Evolutionary conservation across 202 grass and related monocot species (phyloP).

Genomic region (Dendrocalamus latiflorus): DNA sequence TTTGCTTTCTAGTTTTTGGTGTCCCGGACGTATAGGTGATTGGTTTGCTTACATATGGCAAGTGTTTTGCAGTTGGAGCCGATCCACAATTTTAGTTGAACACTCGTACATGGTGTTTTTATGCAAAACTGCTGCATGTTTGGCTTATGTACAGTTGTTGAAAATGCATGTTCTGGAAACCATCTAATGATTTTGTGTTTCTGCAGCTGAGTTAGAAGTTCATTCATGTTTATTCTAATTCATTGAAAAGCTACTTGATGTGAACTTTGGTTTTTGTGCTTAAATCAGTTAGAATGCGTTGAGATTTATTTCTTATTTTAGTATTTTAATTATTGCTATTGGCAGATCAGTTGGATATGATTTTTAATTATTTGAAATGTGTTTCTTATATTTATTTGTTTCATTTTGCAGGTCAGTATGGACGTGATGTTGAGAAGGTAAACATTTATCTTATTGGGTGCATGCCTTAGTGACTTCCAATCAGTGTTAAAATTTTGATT

Average conservation of each 20-base stretch:
- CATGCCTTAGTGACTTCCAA: conserved; percentile 4
- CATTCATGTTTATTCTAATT: not conserved
- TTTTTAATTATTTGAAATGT: not conserved
- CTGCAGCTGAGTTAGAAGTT: not conserved
- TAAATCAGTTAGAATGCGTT: not conserved
- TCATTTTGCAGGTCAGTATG: conserved; percentile 71
- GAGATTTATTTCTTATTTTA: not conserved
- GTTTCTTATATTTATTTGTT: conserved; percentile 20
- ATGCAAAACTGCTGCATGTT: not conserved
- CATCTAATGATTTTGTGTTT: not conserved
- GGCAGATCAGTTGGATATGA: not conserved
- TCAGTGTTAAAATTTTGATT: not conserved
- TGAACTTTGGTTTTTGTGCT: no score
- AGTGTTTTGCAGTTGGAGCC: not conserved
- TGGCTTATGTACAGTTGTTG: not conserved
- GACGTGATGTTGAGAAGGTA: conserved; percentile 75
- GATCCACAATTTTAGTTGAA: not conserved
- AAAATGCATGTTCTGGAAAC: not conserved
- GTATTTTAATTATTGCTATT: not conserved
- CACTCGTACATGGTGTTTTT: not conserved
- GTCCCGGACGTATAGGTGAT: not conserved
- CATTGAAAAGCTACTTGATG: no score
- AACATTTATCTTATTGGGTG: not conserved
- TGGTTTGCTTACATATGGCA: not conserved
- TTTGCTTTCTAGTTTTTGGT: not conserved